Evolutionary conservation across 2,329 filamentous ascomycete species (phyloP), one percentile per base, ranked within the genome.

Genomic region (Ophiostoma himal-ulmi): DNA sequence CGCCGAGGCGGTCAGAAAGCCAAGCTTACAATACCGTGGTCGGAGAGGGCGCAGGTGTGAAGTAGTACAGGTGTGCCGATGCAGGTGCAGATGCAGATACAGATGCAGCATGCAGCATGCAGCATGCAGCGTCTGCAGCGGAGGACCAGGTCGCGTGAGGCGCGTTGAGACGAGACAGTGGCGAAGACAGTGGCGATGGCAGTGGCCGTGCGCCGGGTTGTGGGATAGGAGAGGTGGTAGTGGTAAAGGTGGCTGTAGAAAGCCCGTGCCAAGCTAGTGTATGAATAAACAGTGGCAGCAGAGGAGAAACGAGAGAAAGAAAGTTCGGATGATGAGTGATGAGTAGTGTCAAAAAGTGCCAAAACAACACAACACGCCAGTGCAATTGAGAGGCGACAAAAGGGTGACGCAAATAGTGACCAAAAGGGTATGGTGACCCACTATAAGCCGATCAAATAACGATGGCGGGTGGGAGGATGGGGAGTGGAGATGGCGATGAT

Each of bases 141-240:
- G n/a, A 13, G 14, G 17, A 14, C n/a, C 36, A 65, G 57, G 62
- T 65, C 62, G 62, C 62, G 62, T 65, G 62, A 22, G 62, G 30
- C 62, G 62, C 36, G 62, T 39, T 22, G 62, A 22, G 62, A 65
- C 62, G n/a, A 39, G 36, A 26, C 62, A 8, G 34, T 22, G 34
- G 60, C 10, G 62, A 65, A 39, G 36, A 26, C 62, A 8, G 34
- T 22, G 34, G 60, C 10, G 62, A 65, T 39, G 26, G 57, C 26
- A 26, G 14, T 2, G 13, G 14, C 57, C 11, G 57, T 62, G 57
- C 26, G 14, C 57, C 26, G 22, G 26, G 26, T 4, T 30, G 57
- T 30, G 26, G 30, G 30, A 30, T 3, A 30, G 30, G 30, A 30
- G 30, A 30, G 30, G 30, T 30, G 26, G 26, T 30, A 30, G 26